A percentile compares a stretch with the other conserved stretches of the same genome.
phyloP scores from a whole-genome alignment of 2,329 filamentous ascomycete genomes.

The Aspergillus sp. region DNA sequence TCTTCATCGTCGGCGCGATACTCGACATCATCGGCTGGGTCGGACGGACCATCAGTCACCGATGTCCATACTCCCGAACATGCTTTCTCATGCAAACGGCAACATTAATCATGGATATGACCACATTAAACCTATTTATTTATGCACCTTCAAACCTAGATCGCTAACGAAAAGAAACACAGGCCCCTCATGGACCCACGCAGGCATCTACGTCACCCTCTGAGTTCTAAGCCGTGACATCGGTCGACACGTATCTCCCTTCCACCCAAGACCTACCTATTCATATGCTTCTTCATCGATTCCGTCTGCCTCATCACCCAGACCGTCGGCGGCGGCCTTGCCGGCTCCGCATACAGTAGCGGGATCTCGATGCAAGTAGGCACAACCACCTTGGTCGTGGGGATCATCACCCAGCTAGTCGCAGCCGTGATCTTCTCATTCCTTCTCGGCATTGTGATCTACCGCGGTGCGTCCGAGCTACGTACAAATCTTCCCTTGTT shows the following conservation, averaged over 20 bases:
- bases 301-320: conserved; percentile 48
- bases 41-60: neutral
- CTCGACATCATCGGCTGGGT: conserved; percentile 7
- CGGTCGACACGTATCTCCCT: conserved; percentile 26
- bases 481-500: conserved; percentile 42
- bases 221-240: conserved; percentile 36
- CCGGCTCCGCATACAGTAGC: conserved; percentile 27
- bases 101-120: conserved; percentile 17
- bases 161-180: neutral
- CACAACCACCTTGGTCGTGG: conserved; percentile 45
- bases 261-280: conserved; percentile 38
- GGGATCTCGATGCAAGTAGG: conserved; percentile 19
- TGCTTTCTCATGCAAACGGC: conserved; percentile 20
- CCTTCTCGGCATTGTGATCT: neutral
- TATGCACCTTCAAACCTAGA: neutral
- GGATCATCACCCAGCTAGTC: conserved; percentile 54
- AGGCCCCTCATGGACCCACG: conserved; percentile 16
- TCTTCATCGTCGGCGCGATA: conserved; percentile 4
- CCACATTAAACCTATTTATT: neutral
- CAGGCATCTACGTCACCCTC: conserved; percentile 45
- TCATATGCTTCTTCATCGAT: conserved; percentile 47
- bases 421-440: conserved; percentile 32
- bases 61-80: conserved; percentile 5
- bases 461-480: too few species aligned
- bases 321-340: conserved; percentile 50